Conservation (phyloP, 1,284 basidiomycete genomes). For the Sporisorium exsertum region DNA sequence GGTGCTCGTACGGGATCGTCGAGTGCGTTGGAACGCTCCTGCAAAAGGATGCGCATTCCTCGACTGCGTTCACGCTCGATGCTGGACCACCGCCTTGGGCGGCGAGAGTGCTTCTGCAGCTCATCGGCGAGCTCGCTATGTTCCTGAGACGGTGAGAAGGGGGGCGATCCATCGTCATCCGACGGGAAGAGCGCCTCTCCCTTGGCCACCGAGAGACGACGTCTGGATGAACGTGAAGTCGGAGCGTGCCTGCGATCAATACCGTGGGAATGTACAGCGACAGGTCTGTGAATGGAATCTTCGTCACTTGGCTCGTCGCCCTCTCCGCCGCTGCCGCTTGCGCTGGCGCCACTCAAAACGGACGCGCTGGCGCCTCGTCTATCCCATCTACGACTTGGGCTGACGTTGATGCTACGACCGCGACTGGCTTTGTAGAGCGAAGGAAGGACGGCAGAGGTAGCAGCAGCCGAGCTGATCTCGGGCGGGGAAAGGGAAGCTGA, state of each 20-base stretch:
- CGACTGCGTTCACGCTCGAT: conserved; percentile 48
- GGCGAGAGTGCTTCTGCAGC: conserved; percentile 2
- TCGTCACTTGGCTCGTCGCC: conserved; percentile 32
- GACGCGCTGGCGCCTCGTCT: conserved; percentile 51
- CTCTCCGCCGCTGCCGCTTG: conserved; percentile 47
- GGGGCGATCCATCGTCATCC: conserved; percentile 43
- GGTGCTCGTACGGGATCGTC: neutral
- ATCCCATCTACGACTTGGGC: conserved; percentile 54
- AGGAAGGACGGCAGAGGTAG: conserved; percentile 31
- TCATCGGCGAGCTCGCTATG: neutral
- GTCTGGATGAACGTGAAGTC: conserved; percentile 8
- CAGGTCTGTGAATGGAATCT: neutral
- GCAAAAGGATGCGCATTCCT: conserved; percentile 47
- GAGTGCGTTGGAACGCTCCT: conserved; percentile 11
- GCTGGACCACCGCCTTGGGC: conserved; percentile 47
- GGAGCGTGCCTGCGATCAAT: neutral
- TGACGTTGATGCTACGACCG: conserved; percentile 53
- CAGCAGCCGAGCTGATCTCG: conserved; percentile 22
- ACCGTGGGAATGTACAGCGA: neutral
- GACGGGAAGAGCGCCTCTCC: conserved; percentile 46
- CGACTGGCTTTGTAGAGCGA: conserved; percentile 51
- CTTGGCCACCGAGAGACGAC: conserved; percentile 25
- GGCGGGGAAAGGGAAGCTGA: conserved; percentile 39
- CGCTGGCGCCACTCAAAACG: conserved; percentile 46
- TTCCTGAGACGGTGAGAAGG: conserved; percentile 24